Evolutionary conservation across 2,329 filamentous ascomycete genomes (phyloP).

Genomic region (Ceratocystiopsis sp.): DNA sequence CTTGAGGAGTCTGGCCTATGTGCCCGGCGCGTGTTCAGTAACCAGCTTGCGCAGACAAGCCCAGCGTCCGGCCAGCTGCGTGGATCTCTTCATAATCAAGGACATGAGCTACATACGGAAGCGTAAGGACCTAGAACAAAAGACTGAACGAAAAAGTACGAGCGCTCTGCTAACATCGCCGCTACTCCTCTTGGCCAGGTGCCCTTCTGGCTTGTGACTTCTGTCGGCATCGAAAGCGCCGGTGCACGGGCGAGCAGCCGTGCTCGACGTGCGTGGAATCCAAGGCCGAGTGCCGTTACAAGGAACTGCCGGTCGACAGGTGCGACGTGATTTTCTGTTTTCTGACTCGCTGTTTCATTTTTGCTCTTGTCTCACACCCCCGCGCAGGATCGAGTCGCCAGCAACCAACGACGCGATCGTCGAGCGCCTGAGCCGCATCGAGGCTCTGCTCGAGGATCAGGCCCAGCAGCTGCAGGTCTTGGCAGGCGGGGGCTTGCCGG

Average conservation of each 20-base stretch:
- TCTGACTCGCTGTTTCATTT: not conserved
- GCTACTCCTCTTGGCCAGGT: constrained; percentile 12
- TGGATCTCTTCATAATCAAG: no score
- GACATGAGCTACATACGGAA: not conserved
- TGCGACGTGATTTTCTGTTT: constrained; percentile 2
- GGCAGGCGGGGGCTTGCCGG: no score
- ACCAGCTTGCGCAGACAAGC: no score
- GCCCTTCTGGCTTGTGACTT: constrained; percentile 24
- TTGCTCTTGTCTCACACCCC: not conserved
- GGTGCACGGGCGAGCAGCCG: constrained; percentile 21
- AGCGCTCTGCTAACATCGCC: not conserved
- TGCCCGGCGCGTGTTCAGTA: no score
- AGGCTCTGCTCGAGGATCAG: constrained; percentile 15
- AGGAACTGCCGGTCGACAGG: constrained; percentile 18
- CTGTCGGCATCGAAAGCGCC: constrained; percentile 21
- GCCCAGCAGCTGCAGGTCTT: no score
- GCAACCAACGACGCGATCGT: constrained; percentile 14
- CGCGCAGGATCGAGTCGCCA: constrained; percentile 4
- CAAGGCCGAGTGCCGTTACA: constrained; percentile 22
- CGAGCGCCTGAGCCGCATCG: constrained; percentile 22
- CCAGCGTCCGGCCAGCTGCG: no score
- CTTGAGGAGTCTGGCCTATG: no score
- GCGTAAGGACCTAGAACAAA: not conserved
- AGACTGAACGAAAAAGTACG: no score
- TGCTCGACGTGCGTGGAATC: constrained; percentile 22